A percentile compares a stretch with the other conserved stretches of the same genome.
These are phyloP conservation scores for Tilletia walkeri DNA, from an alignment of 1,284 basidiomycete genomes.

Conservation along the genomic window DNA sequence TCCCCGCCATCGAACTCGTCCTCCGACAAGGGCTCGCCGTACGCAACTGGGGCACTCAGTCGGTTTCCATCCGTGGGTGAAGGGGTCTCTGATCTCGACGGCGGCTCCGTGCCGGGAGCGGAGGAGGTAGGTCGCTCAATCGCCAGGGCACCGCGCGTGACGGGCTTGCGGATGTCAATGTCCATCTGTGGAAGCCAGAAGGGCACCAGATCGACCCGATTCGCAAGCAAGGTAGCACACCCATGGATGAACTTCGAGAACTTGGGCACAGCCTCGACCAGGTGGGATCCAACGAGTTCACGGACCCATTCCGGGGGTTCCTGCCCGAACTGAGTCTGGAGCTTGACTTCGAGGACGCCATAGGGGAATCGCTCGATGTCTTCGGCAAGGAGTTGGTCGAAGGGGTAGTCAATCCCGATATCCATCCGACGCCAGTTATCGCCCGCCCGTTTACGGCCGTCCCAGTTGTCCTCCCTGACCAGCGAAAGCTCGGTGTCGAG, in stretches of 20 bases:
- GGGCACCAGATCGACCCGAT: conserved; percentile 93
- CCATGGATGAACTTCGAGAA: conserved; percentile 95
- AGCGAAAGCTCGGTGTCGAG: conserved; percentile 94
- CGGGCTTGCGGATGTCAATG: conserved; percentile 60
- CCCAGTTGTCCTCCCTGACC: conserved; percentile 96
- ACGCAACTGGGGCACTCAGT: conserved; percentile 23
- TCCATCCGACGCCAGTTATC: conserved; percentile 93
- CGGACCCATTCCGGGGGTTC: conserved; percentile 95
- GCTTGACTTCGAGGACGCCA: conserved; percentile 90
- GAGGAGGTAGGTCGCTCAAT: conserved; percentile 45
- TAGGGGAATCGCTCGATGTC: conserved; percentile 90
- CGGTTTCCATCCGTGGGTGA: conserved; percentile 17
- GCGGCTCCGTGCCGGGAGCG: conserved; percentile 23
- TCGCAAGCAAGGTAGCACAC: conserved; percentile 85
- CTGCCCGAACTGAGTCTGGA: conserved; percentile 94
- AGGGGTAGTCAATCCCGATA: conserved; percentile 88
- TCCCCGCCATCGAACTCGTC: conserved; percentile 52
- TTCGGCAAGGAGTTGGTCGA: conserved; percentile 71
- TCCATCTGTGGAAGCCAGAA: conserved; percentile 93
- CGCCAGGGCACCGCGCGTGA: conserved; percentile 36
- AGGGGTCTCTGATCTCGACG: conserved; percentile 43
- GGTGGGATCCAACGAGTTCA: conserved; percentile 86
- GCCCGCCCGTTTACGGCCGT: conserved; percentile 72
- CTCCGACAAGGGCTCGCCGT: conserved; percentile 53
- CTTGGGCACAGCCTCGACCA: conserved; percentile 62